Evolutionary conservation across 176 grass and related monocot genomes (phyloP), one percentile per base, ranked within the genome.

Genomic region (Urochloa ruziziensis): DNA sequence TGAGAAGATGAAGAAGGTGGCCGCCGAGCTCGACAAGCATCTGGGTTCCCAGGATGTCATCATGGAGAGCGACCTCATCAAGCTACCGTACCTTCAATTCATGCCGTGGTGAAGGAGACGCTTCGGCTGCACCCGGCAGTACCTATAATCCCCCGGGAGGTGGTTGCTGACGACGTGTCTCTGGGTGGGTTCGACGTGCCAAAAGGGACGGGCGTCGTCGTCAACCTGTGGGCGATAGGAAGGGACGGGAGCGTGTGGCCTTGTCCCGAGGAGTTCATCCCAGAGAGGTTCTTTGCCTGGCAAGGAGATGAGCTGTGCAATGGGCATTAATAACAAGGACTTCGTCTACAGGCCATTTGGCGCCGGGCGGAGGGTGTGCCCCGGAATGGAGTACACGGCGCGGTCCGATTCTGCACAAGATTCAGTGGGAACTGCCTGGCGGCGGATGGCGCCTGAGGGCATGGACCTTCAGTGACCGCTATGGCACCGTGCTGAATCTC

Each of bases 171-270:
- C 0, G 83, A 35, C 27, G 73, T 85, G 3, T 76, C 35, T 17
- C 14, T 85, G 0, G 83, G 60, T 1, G 83, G 83, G 0, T 85
- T 42, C 52, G 14, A 15, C 4, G 9, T 85, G 18, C 73, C 83
- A 0, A 64, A 32, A 11, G 59, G 72, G 2, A 78, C 73, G 0
- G 49, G 73, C 13, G 16, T 85, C 9, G 23, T 85, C 9, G 7
- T 85, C 62, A 85, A 79, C 73, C 10, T 85, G 27, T 85, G 83
- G 75, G 54, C 80, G n/a, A 83, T 83, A 1, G 80, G 80, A 25
- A 62, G 80, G 53, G 80, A 82, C 21, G 1, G 8, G 19, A 47
- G 0, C 1, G 53, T 4, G 0, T 82, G 80, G 80, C 53, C 37
- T 25, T 37, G 16, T 23, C 1, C 80, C 0, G 4, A 82, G 36